Evolutionary conservation across 2,329 filamentous ascomycete genomes (phyloP), one percentile per base, ranked within the genome.

Genomic region (Camillea tinctor): DNA sequence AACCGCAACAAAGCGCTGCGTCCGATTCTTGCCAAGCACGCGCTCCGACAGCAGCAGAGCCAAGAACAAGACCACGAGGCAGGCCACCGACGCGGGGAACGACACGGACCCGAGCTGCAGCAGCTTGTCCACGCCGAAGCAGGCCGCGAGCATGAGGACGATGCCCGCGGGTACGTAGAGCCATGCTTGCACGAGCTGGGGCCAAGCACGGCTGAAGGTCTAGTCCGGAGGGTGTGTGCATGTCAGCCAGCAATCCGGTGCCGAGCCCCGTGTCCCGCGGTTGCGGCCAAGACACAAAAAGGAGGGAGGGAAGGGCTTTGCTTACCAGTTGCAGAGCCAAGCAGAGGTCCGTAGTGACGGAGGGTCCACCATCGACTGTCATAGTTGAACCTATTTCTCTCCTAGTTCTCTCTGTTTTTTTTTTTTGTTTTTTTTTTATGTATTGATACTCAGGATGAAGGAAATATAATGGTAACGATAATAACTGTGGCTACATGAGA

Each of bases 51-150:
- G 57, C 7, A 86, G 74, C 11, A 87, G 72, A 0, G 69, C 75
- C 20, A 82, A 65, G 65, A 87, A 86, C 2, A 87, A 72, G 8
- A 85, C 62, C 50, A 87, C 73, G 65, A 88, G 76, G 50, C 82
- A 84, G 3, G 84, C 83, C 2, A 88, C 84, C 1, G 84, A 86
- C 2, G 85, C 81, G 0, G 84, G 84, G 61, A 88, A 88, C 0
- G 81, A 77, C 7, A 86, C 77, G 21, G 76, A 75, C 57, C 79
- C 77, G 7, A 81, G 69, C 13, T 74, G 73, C 60, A 81, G 75
- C 22, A 81, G 65, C n/a, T 72, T 72, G 62, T 79, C 74, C 23
- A 80, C 72, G 30, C 75, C 79, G 57, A 80, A 81, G 62, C 78
- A 80, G 2, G 71, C 75, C 15, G 73, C 70, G 9, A 81, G 72